phyloP scores from a whole-genome alignment of 306 rosid genomes.

The Rosa lucieae region DNA sequence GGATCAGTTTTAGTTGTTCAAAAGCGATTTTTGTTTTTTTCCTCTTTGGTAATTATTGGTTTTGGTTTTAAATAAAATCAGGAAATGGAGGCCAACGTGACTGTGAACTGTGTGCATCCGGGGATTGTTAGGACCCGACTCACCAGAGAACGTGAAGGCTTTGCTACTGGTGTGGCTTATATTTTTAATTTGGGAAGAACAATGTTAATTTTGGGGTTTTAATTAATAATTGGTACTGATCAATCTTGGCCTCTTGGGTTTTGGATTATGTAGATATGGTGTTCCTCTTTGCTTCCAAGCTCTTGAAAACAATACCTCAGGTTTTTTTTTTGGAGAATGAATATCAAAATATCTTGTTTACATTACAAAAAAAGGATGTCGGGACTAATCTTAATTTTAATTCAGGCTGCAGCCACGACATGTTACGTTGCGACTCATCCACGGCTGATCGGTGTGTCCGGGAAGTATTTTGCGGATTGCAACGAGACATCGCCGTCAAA shows the following conservation, averaged over 20 bases:
- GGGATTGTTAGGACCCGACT: conserved; percentile 88
- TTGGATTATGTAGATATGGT: conserved; percentile 57
- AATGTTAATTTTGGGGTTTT: not conserved
- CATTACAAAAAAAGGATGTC: not conserved
- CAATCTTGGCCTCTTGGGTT: not conserved
- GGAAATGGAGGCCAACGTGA: conserved; percentile 83
- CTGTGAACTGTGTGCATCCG: conserved; percentile 88
- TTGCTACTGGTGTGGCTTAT: conserved; percentile 32
- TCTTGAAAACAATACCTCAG: conserved; percentile 91
- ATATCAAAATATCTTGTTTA: not conserved
- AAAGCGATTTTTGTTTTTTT: conserved; percentile 42
- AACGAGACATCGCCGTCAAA: conserved; percentile 73
- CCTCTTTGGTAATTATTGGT: not conserved
- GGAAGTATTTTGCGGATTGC: conserved; percentile 85
- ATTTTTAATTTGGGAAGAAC: no score
- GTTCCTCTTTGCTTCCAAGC: conserved; percentile 80
- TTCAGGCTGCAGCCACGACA: conserved; percentile 95
- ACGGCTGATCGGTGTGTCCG: conserved; percentile 48
- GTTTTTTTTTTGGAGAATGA: conserved; percentile 18
- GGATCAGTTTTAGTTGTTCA: not conserved
- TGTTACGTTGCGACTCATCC: conserved; percentile 83
- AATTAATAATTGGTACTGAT: not conserved
- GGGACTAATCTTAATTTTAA: not conserved
- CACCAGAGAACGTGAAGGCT: conserved; percentile 92
- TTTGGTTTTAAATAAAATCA: conserved; percentile 18